A percentile compares a stretch with the other conserved stretches of the same genome.
These are phyloP conservation scores for Rhodamnia rubescens DNA, from an alignment of 345 rosid species.

Conservation along the genomic window DNA sequence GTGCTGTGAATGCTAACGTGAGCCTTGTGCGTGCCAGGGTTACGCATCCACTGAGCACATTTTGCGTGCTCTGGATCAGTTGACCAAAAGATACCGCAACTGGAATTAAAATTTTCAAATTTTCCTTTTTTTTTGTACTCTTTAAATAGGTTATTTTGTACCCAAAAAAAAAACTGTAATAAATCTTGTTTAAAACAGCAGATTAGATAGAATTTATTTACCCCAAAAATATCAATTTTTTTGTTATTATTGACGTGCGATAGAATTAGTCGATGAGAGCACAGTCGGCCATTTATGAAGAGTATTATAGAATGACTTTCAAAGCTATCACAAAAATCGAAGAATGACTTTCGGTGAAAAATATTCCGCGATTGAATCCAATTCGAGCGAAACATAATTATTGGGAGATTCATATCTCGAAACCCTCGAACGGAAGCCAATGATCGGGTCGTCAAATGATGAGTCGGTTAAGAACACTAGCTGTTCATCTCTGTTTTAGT, in stretches of 20 bases:
- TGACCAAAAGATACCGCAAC: not conserved
- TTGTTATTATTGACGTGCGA: too few species aligned
- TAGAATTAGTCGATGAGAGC: too few species aligned
- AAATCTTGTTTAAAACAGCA: too few species aligned
- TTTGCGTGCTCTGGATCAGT: not conserved
- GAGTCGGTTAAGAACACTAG: accelerated
- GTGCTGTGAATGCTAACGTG: not conserved
- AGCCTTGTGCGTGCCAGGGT: not conserved
- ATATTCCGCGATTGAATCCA: too few species aligned
- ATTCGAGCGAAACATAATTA: too few species aligned
- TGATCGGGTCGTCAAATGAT: not conserved
- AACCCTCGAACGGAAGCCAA: not conserved
- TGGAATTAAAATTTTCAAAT: not conserved
- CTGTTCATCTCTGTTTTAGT: not conserved
- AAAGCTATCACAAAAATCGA: too few species aligned
- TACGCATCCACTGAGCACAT: not conserved
- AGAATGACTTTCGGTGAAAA: too few species aligned
- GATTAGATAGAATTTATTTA: too few species aligned
- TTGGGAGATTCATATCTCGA: not conserved
- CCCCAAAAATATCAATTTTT: too few species aligned
- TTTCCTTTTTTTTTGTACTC: not conserved
- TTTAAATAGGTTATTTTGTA: not conserved
- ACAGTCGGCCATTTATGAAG: too few species aligned
- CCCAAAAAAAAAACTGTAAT: not conserved
- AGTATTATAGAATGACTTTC: too few species aligned